These are phyloP conservation scores for Penicillium robsamsonii DNA, from an alignment of 495 filamentous ascomycete species.

Conservation along the genomic window DNA sequence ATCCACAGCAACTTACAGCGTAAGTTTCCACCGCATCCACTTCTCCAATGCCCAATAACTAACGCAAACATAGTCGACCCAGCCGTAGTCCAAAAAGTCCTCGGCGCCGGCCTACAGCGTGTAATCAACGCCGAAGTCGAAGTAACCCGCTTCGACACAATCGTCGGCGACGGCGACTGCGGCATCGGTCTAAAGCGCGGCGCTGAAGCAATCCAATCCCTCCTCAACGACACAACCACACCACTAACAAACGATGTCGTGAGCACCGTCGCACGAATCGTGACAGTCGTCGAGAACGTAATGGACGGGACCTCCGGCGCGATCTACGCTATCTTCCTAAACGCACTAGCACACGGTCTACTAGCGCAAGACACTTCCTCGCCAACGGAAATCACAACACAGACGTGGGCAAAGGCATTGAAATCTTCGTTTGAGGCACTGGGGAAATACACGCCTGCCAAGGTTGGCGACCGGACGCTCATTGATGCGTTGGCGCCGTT, in stretches of 20 bases:
- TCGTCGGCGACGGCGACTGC: constrained; percentile 95
- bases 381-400: constrained; percentile 45
- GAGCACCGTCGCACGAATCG: constrained; percentile 69
- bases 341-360: constrained; percentile 76
- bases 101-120: constrained; percentile 65
- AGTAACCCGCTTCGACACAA: constrained; percentile 84
- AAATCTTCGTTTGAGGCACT: constrained; percentile 67
- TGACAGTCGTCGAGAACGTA: constrained; percentile 75
- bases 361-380: constrained; percentile 54
- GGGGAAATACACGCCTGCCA: constrained; percentile 83
- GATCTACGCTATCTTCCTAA: constrained; percentile 93
- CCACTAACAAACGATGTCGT: constrained; percentile 66
- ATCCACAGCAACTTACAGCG: constrained; percentile 68
- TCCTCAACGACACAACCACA: constrained; percentile 52
- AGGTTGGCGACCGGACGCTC: constrained; percentile 84
- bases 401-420: constrained; percentile 74
- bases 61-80: constrained; percentile 54
- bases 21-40: constrained; percentile 29
- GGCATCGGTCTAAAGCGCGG: constrained; percentile 87
- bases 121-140: constrained; percentile 78
- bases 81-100: constrained; percentile 51
- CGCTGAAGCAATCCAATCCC: constrained; percentile 75
- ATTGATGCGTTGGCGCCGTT: constrained; percentile 91
- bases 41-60: constrained; percentile 7
- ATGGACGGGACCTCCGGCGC: constrained; percentile 98